phyloP scores from a whole-genome alignment of 345 rosid species.

The Eucalyptus paniculata region DNA sequence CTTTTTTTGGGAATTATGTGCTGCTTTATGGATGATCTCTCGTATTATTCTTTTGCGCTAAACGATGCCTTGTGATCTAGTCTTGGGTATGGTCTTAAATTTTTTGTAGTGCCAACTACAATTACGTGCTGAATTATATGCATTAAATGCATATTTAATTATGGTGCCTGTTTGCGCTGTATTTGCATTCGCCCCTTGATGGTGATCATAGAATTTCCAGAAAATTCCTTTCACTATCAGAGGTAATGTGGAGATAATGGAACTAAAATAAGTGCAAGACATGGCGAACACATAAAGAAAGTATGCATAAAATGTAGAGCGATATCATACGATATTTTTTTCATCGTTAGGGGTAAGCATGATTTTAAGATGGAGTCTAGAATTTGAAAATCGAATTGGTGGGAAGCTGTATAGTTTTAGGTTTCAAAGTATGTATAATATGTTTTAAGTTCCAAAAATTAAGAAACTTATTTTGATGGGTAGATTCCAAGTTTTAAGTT shows the following conservation, averaged over 20 bases:
- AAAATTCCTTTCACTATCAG: neutral
- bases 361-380: too few relatives aligned
- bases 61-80: neutral
- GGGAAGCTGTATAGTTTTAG: rapidly evolving
- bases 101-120: neutral
- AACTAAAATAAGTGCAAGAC: neutral
- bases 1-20: neutral
- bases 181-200: neutral
- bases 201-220: neutral
- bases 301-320: neutral
- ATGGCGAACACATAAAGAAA: neutral
- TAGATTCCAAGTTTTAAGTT: too few relatives aligned
- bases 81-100: neutral
- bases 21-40: neutral
- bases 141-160: neutral
- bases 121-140: neutral
- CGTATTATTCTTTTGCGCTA: neutral
- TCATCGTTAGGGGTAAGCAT: rapidly evolving
- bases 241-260: neutral
- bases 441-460: rapidly evolving
- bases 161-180: neutral
- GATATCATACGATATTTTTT: neutral
- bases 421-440: too few relatives aligned
- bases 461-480: too few relatives aligned
- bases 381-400: too few relatives aligned